A percentile compares a stretch with the other conserved stretches of the same genome.
phyloP scores from a whole-genome alignment of 257 asterid genomes.

The Cordia subcordata region DNA sequence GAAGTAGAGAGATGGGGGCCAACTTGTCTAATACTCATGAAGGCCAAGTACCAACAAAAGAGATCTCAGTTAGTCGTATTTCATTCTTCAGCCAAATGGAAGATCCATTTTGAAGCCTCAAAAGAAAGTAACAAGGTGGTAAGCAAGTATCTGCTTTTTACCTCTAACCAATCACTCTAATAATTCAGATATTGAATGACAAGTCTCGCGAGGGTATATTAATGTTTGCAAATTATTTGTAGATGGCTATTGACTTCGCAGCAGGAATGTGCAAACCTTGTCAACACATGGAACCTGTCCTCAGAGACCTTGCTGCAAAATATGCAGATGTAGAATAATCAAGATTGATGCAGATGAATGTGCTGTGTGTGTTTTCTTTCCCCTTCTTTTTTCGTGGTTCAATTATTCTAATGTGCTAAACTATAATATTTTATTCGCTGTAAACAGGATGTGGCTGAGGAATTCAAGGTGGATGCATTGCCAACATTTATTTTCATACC shows the following conservation, averaged over 20 bases:
- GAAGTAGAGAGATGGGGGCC: conserved; percentile 25
- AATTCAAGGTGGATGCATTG: conserved; percentile 56
- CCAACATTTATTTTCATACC: conserved; percentile 60
- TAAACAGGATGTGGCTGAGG: conserved; percentile 62
- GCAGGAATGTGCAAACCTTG: conserved; percentile 46
- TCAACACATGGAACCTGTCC: conserved; percentile 29
- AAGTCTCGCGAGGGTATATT: background rate
- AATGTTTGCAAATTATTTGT: background rate
- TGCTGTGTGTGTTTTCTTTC: conserved; percentile 17
- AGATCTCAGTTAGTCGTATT: conserved; percentile 33
- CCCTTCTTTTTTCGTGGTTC: background rate
- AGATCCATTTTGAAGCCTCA: conserved; percentile 41
- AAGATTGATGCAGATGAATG: conserved; percentile 42
- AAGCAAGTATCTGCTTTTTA: no score
- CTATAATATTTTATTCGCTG: no score
- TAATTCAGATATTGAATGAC: no score
- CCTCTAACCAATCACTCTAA: no score
- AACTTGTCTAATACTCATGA: conserved; percentile 14
- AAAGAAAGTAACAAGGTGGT: conserved; percentile 37
- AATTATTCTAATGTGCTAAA: background rate
- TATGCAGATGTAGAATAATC: conserved; percentile 32
- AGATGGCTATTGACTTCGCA: conserved; percentile 37
- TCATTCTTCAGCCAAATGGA: conserved; percentile 52
- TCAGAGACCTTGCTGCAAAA: conserved; percentile 21
- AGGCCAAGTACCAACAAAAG: conserved; percentile 13